A percentile compares a stretch with the other conserved stretches of the same genome.
Conservation (phyloP, 805 yeast species). For the Spathaspora boniae region DNA sequence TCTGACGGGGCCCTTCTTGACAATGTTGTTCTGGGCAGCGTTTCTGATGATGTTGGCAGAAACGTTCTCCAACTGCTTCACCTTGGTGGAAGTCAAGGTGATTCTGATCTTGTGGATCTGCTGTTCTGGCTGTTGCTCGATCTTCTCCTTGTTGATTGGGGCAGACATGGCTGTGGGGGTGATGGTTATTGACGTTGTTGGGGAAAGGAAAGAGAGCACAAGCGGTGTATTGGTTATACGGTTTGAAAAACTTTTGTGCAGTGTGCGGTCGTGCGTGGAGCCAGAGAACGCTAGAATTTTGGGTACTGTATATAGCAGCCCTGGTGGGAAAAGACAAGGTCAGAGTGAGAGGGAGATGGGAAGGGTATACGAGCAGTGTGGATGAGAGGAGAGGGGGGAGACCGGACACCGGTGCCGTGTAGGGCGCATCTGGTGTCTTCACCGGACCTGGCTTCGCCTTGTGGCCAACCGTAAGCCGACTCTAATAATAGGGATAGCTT, state of each 20-base stretch:
- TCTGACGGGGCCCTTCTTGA: conserved; percentile 99
- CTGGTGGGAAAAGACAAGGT: conserved; percentile 1
- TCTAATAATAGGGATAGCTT: too few relatives aligned
- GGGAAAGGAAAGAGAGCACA: conserved; percentile 12
- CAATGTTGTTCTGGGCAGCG: conserved; percentile 77
- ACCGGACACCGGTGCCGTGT: too few relatives aligned
- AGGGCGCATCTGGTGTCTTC: too few relatives aligned
- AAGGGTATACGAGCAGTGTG: not conserved
- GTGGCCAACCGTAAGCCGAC: too few relatives aligned
- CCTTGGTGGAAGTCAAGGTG: conserved; percentile 98
- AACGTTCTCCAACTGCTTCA: conserved; percentile 96
- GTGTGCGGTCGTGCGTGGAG: too few relatives aligned
- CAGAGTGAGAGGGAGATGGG: conserved; percentile 1
- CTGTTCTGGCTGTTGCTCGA: conserved; percentile 69
- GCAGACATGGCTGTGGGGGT: conserved; percentile 63
- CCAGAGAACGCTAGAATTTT: too few relatives aligned
- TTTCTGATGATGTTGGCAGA: conserved; percentile 85
- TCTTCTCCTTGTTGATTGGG: conserved; percentile 78
- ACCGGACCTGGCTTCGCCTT: too few relatives aligned
- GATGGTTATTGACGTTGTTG: conserved; percentile 41
- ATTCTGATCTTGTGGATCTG: conserved; percentile 96
- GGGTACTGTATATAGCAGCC: too few relatives aligned
- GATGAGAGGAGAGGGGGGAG: too few relatives aligned
- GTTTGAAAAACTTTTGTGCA: conserved; percentile 15
- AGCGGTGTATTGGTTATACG: conserved; percentile 4